A percentile compares a stretch with the other conserved stretches of the same genome.
Conservation (phyloP, 1,284 basidiomycete species). For the Agaricales sp. region DNA sequence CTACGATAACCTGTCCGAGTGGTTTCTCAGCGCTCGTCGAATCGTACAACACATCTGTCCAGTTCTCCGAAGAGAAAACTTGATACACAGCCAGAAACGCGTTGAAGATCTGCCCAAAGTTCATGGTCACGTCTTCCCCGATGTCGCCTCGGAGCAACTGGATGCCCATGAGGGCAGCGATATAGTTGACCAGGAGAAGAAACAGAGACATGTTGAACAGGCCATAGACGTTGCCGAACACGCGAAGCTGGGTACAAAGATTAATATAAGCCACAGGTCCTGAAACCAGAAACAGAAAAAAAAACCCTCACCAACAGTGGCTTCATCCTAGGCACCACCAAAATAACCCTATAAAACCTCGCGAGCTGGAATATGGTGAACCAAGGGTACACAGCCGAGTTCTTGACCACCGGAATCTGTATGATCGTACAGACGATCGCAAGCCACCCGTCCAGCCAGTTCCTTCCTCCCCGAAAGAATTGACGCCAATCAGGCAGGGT, state of each 20-base stretch:
- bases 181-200: conserved; percentile 81
- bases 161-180: conserved; percentile 75
- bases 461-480: conserved; percentile 65
- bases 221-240: conserved; percentile 91
- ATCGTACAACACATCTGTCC: conserved; percentile 78
- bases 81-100: conserved; percentile 87
- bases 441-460: conserved; percentile 77
- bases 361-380: conserved; percentile 84
- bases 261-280: conserved; percentile 5
- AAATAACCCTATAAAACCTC: conserved; percentile 90
- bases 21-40: conserved; percentile 53
- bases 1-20: conserved; percentile 67
- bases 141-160: conserved; percentile 80
- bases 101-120: conserved; percentile 87
- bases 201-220: conserved; percentile 92
- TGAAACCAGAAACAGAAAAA: background rate
- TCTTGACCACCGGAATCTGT: conserved; percentile 73
- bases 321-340: conserved; percentile 82
- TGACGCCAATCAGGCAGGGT: conserved; percentile 76
- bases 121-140: conserved; percentile 43
- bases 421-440: conserved; percentile 75
- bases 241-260: conserved; percentile 47
- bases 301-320: conserved; percentile 51
- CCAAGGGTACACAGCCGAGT: conserved; percentile 75
- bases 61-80: conserved; percentile 92